phyloP scores from a whole-genome alignment of 2,329 filamentous ascomycete species.

The Pestalotiopsis sp. region DNA sequence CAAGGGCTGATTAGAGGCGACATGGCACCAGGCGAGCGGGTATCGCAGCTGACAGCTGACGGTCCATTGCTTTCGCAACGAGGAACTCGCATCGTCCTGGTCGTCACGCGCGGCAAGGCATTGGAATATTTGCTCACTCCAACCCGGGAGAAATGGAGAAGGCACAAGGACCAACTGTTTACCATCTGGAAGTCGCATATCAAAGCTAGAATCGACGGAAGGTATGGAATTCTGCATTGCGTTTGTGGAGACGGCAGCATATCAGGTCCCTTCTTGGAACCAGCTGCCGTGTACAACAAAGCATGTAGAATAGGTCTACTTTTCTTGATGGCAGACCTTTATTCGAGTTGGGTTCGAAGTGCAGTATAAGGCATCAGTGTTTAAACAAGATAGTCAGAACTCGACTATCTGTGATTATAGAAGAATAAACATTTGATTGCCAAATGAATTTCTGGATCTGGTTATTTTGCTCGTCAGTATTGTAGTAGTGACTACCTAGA shows the following conservation, averaged over 20 bases:
- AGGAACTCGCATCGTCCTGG: conserved; percentile 28
- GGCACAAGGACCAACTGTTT: not conserved
- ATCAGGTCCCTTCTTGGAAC: not conserved
- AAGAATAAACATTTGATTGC: not conserved
- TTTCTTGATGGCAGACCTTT: not conserved
- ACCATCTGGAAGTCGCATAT: not conserved
- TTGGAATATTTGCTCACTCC: conserved; percentile 19
- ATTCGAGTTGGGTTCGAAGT: not conserved
- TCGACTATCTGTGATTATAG: not conserved
- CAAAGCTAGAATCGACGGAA: not conserved
- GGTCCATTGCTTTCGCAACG: conserved; percentile 25
- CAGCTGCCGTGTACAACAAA: not conserved
- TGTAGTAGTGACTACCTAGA: too few relatives aligned
- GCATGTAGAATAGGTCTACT: not conserved
- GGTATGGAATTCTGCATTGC: not conserved
- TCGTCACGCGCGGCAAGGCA: conserved; percentile 21
- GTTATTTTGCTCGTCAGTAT: too few relatives aligned
- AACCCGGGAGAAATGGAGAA: not conserved
- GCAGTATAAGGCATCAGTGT: not conserved
- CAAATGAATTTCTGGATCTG: not conserved
- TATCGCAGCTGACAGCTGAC: conserved; percentile 21
- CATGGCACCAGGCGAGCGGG: conserved; percentile 28
- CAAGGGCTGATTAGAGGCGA: conserved; percentile 29
- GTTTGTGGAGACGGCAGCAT: not conserved
- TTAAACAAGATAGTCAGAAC: not conserved